A percentile compares a stretch with the other conserved stretches of the same genome.
These are phyloP conservation scores for Paramecium biaurelia DNA, from an alignment of 73 alveolate species.

Conservation along the genomic window DNA sequence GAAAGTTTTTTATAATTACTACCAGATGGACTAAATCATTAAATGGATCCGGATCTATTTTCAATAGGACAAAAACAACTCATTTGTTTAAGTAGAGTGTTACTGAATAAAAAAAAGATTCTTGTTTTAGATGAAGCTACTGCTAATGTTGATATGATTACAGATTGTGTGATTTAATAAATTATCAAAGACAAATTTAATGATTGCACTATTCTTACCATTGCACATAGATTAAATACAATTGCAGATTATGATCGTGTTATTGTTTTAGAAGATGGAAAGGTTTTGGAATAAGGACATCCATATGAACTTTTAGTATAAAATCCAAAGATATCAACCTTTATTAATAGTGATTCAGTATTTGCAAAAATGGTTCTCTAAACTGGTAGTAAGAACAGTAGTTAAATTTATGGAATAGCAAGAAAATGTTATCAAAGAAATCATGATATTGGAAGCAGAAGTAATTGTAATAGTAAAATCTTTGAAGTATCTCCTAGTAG, in stretches of 20 bases:
- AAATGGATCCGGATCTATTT: conserved; percentile 70
- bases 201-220: conserved; percentile 73
- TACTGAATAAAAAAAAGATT: conserved; percentile 74
- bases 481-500: conserved; percentile 19
- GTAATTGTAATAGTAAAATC: neutral
- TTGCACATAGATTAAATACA: conserved; percentile 81
- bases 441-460: neutral
- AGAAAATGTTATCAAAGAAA: neutral
- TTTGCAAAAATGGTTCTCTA: conserved; percentile 22
- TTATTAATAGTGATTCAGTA: neutral
- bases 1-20: conserved; percentile 68
- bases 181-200: conserved; percentile 68
- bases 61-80: conserved; percentile 80
- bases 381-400: conserved; percentile 23
- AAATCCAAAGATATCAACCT: neutral
- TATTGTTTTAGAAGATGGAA: conserved; percentile 74
- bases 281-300: conserved; percentile 69
- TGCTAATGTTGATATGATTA: conserved; percentile 75
- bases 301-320: conserved; percentile 63
- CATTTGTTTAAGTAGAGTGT: conserved; percentile 77
- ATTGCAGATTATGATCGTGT: conserved; percentile 77
- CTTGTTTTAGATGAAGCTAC: conserved; percentile 86
- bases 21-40: conserved; percentile 73
- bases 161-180: conserved; percentile 71
- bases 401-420: neutral